Evolutionary conservation across 768 basidiomycete genomes (phyloP), one percentile per base, ranked within the genome.

Genomic region (Suillus spraguei): DNA sequence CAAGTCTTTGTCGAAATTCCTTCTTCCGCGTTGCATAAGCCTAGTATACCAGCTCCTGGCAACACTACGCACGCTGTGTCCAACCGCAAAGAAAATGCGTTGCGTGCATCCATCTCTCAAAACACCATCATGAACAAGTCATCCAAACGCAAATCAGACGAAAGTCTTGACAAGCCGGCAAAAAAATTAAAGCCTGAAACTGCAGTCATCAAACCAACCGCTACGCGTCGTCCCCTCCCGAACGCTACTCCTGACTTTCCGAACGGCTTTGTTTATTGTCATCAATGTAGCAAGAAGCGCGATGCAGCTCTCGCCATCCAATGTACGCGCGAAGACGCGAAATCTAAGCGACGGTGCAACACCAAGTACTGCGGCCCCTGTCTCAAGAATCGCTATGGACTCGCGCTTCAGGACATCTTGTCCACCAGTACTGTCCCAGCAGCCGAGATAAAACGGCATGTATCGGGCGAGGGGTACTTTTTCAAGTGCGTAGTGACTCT

Each of bases 261-360:
- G 41, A 75, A 75, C 33, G 82, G 68, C 69, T 80, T 71, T 55
- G 74, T 85, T 58, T 84, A 87, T 66, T 92, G 91, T 66, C 91
- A 91, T 71, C 90, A 91, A 69, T 91, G 91, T 74, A 80, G 79
- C 65, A 83, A 82, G 70, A 89, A 87, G 67, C 84, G 85, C 59
- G 85, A 85, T 66, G 70, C 24, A 28, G 6, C 54, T 82, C 80
- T 65, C n/a, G 65, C 68, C 36, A 28, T 81, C 24, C 79, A 72
- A 14, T 83, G 82, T 63, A 83, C 82, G 2, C 63, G 68, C 2
- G 71, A 71, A 61, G 68, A 66, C 62, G 58, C 62, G 68, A 73
- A 72, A 63, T 73, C 76, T 66, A 41, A 68, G 54, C 78, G 78
- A 62, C 79, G 80, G 32, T 91, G 90, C 73, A 77, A 71, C 38